phyloP scores from a whole-genome alignment of 2,329 filamentous ascomycete genomes.

The Mollisiaceae sp. region DNA sequence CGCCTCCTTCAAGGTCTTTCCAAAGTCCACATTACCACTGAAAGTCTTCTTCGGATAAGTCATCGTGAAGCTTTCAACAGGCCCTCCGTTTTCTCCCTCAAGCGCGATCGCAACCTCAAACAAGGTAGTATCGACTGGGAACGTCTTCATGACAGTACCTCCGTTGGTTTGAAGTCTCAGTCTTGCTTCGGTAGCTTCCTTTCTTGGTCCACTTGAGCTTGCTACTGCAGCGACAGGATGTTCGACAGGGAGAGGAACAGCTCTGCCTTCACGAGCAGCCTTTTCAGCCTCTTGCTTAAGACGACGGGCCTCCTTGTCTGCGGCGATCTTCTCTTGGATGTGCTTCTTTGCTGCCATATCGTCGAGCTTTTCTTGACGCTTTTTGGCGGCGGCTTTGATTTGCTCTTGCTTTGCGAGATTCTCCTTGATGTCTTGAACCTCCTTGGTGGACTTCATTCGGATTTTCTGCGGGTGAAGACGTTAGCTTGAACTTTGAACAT shows the following conservation, averaged over 20 bases:
- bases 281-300: slow-evolving; percentile 85
- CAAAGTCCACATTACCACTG: slow-evolving; percentile 72
- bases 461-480: slow-evolving; percentile 55
- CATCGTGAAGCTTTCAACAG: slow-evolving; percentile 78
- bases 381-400: slow-evolving; percentile 86
- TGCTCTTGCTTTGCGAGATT: slow-evolving; percentile 86
- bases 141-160: slow-evolving; percentile 84
- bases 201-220: slow-evolving; percentile 53
- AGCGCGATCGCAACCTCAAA: slow-evolving; percentile 88
- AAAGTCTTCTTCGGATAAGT: slow-evolving; percentile 90
- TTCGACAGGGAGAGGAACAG: slow-evolving; percentile 48
- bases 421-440: slow-evolving; percentile 88
- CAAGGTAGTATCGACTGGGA: slow-evolving; percentile 86
- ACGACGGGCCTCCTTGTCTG: slow-evolving; percentile 88
- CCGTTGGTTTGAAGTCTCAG: slow-evolving; percentile 77
- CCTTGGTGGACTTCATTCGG: slow-evolving; percentile 86
- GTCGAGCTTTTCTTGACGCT: slow-evolving; percentile 84
- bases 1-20: slow-evolving; percentile 90
- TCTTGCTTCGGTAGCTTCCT: slow-evolving; percentile 68
- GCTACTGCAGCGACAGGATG: slow-evolving; percentile 39
- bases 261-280: slow-evolving; percentile 79
- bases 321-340: slow-evolving; percentile 92
- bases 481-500: slow-evolving; percentile 7
- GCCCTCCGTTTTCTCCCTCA: slow-evolving; percentile 72
- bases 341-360: slow-evolving; percentile 86